Base-by-base conservation (phyloP, 108 stramenopile species). In the Skeletonema menzelii region DNA sequence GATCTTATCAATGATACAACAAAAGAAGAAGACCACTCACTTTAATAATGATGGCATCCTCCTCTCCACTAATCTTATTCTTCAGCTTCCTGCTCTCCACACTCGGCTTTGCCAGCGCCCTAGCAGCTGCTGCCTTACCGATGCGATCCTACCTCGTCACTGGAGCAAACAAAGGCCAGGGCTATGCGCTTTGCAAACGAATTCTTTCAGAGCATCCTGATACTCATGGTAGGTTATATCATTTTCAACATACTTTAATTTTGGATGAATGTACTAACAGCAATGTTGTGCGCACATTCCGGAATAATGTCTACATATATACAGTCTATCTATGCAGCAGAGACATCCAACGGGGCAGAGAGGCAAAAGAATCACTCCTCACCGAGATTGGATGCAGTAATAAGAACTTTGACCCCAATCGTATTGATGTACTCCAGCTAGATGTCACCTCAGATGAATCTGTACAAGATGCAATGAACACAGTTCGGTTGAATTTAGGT, bases 81-180 rank as follows among this genome's bases (percentile, higher is more conserved):
- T n/a, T 49, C 22, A 8, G 17, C 3, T 22, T 49, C 20, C 17
- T 49, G 20, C 47, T 49, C 22, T 49, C 47, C 5, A 20, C 47
- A 3, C 44, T 46, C 10, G 47, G 47, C 22, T 49, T 49, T 49
- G 20, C 47, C 4, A 49, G 20, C 47, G 47, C 47, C 1, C 19
- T 49, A 49, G 47, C 47, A n/a, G 17, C 47, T 22, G 47, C 47
- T 20, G 20, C 47, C 1, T 1, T 20, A 49, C 47, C 19, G 0
- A 49, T 20, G 47, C 17, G 47, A 49, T 49, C 47, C 7, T 80
- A 53, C 49, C 62, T 72, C 0, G 56, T 80, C n/a, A 75, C 79
- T 14, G 79, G 79, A 27, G 79, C 74, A 8, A 80, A 80, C 53
- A 80, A 80, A 59, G 79, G 79, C 19, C 68, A 75, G 57, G 79